These are phyloP conservation scores for Trichoderma simmonsii DNA, from an alignment of 2,329 filamentous ascomycete species.

Conservation along the genomic window DNA sequence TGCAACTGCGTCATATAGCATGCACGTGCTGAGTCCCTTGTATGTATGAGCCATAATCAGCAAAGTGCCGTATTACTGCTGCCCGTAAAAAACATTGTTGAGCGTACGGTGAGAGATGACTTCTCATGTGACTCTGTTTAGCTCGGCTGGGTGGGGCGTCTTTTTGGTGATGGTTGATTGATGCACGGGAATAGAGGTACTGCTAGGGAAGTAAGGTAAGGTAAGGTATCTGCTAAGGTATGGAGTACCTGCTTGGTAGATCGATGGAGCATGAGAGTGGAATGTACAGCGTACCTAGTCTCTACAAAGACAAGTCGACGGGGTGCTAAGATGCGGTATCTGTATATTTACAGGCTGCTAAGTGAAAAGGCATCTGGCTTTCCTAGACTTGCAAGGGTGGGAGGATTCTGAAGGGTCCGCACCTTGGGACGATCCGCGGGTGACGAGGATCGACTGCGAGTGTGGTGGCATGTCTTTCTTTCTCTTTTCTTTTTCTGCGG, in stretches of 20 bases:
- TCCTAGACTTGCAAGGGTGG: neutral
- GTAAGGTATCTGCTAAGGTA: neutral
- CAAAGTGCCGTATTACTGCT: neutral
- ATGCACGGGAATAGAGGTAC: neutral
- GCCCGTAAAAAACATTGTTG: neutral
- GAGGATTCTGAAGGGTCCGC: neutral
- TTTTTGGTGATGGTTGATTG: neutral
- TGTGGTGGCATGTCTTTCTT: neutral
- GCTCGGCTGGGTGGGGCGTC: neutral
- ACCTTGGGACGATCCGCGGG: neutral
- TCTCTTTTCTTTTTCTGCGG: neutral
- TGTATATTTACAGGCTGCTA: no score
- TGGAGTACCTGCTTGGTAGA: conserved; percentile 6
- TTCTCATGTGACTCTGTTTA: conserved; percentile 5
- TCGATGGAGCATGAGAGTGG: neutral
- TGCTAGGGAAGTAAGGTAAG: neutral
- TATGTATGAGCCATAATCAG: neutral
- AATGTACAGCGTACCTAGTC: neutral
- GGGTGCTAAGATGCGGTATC: neutral
- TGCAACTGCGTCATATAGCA: conserved; percentile 1
- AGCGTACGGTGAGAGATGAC: conserved; percentile 9
- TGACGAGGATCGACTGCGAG: neutral
- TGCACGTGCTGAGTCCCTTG: neutral
- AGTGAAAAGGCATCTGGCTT: neutral
- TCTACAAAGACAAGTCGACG: neutral